These are phyloP conservation scores for Penicillium maclennaniae DNA, from an alignment of 495 filamentous ascomycete genomes.

Conservation along the genomic window DNA sequence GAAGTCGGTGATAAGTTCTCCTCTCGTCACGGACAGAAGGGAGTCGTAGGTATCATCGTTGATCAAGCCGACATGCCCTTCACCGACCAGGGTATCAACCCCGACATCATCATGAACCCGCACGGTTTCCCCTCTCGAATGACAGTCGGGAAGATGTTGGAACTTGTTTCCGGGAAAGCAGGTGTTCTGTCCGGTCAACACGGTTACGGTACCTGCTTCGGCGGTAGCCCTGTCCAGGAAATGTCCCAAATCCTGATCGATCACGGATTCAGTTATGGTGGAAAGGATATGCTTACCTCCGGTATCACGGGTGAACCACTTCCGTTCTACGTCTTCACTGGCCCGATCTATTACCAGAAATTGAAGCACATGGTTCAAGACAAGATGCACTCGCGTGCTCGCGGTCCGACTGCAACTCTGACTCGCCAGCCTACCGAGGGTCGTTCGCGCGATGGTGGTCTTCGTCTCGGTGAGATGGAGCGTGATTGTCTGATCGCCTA, in stretches of 20 bases:
- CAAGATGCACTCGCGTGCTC: conserved; percentile 96
- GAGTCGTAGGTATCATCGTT: conserved; percentile 93
- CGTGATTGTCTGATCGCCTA: conserved; percentile 96
- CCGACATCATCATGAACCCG: conserved; percentile 99
- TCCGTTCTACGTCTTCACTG: conserved; percentile 96
- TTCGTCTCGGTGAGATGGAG: conserved; percentile 98
- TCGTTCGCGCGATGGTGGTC: conserved; percentile 84
- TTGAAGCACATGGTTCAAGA: conserved; percentile 99
- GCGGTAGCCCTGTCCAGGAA: conserved; percentile 83
- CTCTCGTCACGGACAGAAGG: conserved; percentile 96
- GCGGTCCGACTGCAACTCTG: conserved; percentile 83
- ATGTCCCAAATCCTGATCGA: conserved; percentile 82
- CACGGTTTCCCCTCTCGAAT: conserved; percentile 99
- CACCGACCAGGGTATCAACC: conserved; percentile 80
- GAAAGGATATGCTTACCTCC: conserved; percentile 92
- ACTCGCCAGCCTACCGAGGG: conserved; percentile 97
- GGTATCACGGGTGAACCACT: conserved; percentile 93
- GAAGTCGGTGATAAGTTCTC: conserved; percentile 99
- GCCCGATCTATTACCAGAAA: conserved; percentile 99
- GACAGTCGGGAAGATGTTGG: conserved; percentile 98
- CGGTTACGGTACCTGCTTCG: conserved; percentile 92
- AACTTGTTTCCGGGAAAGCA: conserved; percentile 92
- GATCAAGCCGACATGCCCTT: conserved; percentile 98
- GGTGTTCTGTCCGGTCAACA: conserved; percentile 76
- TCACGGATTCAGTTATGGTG: conserved; percentile 90